A percentile compares a stretch with the other conserved stretches of the same genome.
Conservation (phyloP, 257 asterid species). For the Petunia secreta region DNA sequence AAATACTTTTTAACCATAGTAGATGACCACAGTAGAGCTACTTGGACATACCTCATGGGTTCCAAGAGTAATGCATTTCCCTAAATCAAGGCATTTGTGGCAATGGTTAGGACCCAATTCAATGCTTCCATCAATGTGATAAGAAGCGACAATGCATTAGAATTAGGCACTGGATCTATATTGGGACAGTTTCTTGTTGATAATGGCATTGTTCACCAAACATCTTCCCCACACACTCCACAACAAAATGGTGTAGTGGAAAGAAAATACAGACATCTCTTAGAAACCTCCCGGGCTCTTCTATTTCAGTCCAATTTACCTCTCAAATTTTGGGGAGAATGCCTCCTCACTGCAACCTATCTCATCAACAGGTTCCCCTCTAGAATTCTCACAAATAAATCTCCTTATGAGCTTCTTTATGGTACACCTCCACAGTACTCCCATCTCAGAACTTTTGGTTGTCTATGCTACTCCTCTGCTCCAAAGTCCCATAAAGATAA, state of each 20-base stretch:
- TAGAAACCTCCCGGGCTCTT: background rate
- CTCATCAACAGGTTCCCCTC: background rate
- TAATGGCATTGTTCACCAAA: background rate
- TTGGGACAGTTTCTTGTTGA: background rate
- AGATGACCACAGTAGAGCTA: background rate
- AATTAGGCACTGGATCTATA: no score
- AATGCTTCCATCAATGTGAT: background rate
- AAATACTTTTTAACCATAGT: background rate
- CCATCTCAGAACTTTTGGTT: background rate
- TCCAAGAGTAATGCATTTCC: background rate
- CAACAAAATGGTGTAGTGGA: constrained; percentile 21
- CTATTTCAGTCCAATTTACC: background rate
- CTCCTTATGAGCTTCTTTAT: background rate
- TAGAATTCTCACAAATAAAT: background rate
- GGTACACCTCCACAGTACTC: background rate
- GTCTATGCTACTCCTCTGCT: background rate
- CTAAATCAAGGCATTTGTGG: background rate
- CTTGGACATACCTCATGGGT: background rate
- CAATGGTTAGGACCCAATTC: background rate
- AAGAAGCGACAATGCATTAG: background rate
- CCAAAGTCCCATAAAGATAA: no score
- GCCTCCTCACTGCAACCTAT: background rate
- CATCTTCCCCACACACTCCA: constrained; percentile 5
- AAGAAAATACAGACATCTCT: background rate
- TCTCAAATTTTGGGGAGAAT: background rate